Evolutionary conservation across 2,329 filamentous ascomycete genomes (phyloP).

Genomic region (Aspergillus awamori): DNA sequence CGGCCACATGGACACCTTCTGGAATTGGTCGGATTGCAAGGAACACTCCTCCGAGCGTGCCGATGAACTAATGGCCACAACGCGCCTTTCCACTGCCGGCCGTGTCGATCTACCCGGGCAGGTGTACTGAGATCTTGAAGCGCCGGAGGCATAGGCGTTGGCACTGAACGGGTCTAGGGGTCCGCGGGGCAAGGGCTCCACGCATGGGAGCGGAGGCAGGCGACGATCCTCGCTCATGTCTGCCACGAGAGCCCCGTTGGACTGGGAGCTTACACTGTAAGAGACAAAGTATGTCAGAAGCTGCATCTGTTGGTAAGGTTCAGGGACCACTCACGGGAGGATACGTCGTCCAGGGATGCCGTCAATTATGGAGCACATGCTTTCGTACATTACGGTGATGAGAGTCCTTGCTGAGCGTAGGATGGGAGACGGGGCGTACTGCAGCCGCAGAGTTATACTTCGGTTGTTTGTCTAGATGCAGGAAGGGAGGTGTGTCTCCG

Average conservation of each 20-base stretch:
- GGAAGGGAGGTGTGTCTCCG: too few relatives aligned
- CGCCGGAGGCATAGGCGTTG: slow-evolving; percentile 35
- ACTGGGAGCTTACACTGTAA: slow-evolving; percentile 29
- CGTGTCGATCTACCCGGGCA: slow-evolving; percentile 39
- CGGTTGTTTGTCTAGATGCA: too few relatives aligned
- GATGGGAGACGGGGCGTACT: slow-evolving; percentile 17
- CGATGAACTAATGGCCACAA: slow-evolving; percentile 39
- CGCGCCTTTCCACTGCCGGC: slow-evolving; percentile 30
- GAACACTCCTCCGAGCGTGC: slow-evolving; percentile 42
- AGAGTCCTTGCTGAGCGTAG: neutral
- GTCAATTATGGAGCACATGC: slow-evolving; percentile 33
- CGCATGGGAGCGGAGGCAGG: slow-evolving; percentile 41
- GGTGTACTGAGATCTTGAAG: slow-evolving; percentile 37
- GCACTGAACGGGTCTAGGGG: slow-evolving; percentile 41
- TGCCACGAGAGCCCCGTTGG: slow-evolving; percentile 22
- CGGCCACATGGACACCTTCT: slow-evolving; percentile 37
- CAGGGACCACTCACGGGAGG: slow-evolving; percentile 37
- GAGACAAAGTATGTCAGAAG: too few relatives aligned
- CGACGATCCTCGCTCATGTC: slow-evolving; percentile 40
- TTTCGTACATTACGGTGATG: slow-evolving; percentile 32
- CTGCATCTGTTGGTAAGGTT: neutral
- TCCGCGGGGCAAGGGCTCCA: slow-evolving; percentile 41
- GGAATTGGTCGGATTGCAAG: slow-evolving; percentile 36
- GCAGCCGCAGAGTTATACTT: slow-evolving; percentile 15
- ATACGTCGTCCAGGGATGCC: slow-evolving; percentile 36